Conservation (phyloP, 2,329 filamentous ascomycete genomes). For the Diaporthe vexans region DNA sequence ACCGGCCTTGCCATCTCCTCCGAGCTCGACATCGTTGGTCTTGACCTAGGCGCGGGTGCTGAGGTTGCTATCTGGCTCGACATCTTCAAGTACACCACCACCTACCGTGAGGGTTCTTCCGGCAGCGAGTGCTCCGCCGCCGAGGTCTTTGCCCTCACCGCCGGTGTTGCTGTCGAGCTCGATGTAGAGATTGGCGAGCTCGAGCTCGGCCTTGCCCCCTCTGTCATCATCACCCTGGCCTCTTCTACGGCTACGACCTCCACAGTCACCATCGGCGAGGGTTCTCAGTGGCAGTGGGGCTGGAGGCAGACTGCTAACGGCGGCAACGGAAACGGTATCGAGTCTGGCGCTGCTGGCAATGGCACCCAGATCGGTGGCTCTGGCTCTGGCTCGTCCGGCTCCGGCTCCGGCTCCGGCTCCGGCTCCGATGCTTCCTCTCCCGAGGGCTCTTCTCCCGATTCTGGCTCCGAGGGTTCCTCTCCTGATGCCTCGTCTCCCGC, state of each 20-base stretch:
- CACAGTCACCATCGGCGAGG: slow-evolving; percentile 43
- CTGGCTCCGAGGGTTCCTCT: slow-evolving; percentile 4
- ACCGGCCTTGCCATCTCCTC: slow-evolving; percentile 46
- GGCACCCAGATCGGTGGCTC: slow-evolving; percentile 16
- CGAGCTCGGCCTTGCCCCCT: slow-evolving; percentile 47
- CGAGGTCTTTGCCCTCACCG: slow-evolving; percentile 46
- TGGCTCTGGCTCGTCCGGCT: slow-evolving; percentile 34
- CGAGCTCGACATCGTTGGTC: slow-evolving; percentile 45
- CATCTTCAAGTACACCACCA: slow-evolving; percentile 50
- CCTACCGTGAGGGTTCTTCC: slow-evolving; percentile 41
- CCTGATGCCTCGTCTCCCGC: not conserved
- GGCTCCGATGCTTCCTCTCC: slow-evolving; percentile 17
- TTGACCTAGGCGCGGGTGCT: slow-evolving; percentile 46
- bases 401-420: slow-evolving; percentile 29
- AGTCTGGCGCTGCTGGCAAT: slow-evolving; percentile 2
- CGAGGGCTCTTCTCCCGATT: not conserved
- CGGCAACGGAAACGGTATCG: not conserved
- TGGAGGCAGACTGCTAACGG: slow-evolving; percentile 22
- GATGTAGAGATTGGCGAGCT: slow-evolving; percentile 46
- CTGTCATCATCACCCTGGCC: slow-evolving; percentile 48
- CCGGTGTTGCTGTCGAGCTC: slow-evolving; percentile 47
- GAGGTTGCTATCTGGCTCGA: slow-evolving; percentile 49
- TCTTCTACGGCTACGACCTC: slow-evolving; percentile 40
- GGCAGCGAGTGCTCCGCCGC: slow-evolving; percentile 42
- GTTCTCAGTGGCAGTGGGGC: slow-evolving; percentile 36